Conservation (phyloP, 768 basidiomycete species). For the Punctularia strigosozonata region DNA sequence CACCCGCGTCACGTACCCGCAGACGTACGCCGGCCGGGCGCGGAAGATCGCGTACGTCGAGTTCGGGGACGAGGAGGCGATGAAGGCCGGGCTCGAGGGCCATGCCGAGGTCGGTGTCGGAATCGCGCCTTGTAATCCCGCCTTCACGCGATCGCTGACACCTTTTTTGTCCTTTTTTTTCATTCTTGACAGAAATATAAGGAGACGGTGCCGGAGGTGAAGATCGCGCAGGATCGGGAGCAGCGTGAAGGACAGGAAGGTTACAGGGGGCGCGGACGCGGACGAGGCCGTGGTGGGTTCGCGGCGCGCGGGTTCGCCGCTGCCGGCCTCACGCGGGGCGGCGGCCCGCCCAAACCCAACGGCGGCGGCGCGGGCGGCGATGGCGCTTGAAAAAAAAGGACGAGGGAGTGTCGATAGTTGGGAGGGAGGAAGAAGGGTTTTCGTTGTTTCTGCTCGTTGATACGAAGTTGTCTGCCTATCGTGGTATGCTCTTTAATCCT, state of each 20-base stretch:
- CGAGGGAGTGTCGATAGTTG: too few species aligned
- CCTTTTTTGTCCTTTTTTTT: too few species aligned
- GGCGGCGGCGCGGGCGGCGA: conserved; percentile 13
- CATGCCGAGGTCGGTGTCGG: conserved; percentile 49
- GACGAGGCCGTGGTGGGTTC: conserved; percentile 39
- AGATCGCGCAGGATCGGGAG: conserved; percentile 54
- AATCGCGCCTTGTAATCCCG: conserved; percentile 1
- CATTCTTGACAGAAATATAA: conserved; percentile 56
- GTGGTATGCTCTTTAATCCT: too few species aligned
- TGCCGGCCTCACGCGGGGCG: conserved; percentile 46
- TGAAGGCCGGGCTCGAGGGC: conserved; percentile 69
- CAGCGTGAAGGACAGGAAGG: conserved; percentile 21
- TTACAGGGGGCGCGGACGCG: conserved; percentile 44
- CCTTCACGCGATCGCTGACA: conserved; percentile 4
- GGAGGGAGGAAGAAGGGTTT: too few species aligned
- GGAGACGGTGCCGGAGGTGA: conserved; percentile 53
- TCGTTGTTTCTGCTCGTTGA: too few species aligned
- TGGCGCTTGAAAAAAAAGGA: neutral
- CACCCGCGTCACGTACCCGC: conserved; percentile 52
- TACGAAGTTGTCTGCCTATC: too few species aligned
- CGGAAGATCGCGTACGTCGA: conserved; percentile 73
- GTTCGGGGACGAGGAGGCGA: conserved; percentile 78
- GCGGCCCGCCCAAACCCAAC: conserved; percentile 12
- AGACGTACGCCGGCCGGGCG: conserved; percentile 32
- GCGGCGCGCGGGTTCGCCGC: conserved; percentile 57